Conservation (phyloP, 2,329 filamentous ascomycete species). For the Arthrobotrys entomopaga region DNA sequence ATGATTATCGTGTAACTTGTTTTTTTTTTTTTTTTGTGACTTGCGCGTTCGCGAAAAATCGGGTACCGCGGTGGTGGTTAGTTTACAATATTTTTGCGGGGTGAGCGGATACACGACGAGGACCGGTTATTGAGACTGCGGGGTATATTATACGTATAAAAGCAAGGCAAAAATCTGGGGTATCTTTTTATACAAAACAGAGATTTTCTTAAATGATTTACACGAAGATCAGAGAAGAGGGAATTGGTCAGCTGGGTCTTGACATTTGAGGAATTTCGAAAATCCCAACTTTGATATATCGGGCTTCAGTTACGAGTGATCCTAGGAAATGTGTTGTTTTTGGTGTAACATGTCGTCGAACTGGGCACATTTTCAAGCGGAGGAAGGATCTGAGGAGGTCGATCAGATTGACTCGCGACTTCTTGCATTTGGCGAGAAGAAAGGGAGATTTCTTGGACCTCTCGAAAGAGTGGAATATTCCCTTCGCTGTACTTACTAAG, state of each 20-base stretch:
- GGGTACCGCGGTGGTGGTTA: too few relatives aligned
- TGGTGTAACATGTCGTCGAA: constrained; percentile 43
- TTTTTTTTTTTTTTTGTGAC: too few relatives aligned
- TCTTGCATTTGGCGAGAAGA: too few relatives aligned
- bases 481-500: too few relatives aligned
- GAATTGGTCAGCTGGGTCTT: not conserved
- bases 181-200: too few relatives aligned
- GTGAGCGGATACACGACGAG: not conserved
- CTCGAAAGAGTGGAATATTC: too few relatives aligned
- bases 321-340: constrained; percentile 51
- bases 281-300: not conserved
- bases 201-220: constrained; percentile 3
- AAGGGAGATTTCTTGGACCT: too few relatives aligned
- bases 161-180: constrained; percentile 14
- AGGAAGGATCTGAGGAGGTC: too few relatives aligned
- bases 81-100: constrained; percentile 1
- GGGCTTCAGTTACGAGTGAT: not conserved
- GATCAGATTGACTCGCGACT: too few relatives aligned
- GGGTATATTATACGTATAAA: not conserved
- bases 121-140: not conserved
- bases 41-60: too few relatives aligned
- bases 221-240: constrained; percentile 7
- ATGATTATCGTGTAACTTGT: too few relatives aligned
- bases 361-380: not conserved
- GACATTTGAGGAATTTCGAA: not conserved